Conservation (phyloP, 805 yeast species). For the Hanseniaspora taiwanica region DNA sequence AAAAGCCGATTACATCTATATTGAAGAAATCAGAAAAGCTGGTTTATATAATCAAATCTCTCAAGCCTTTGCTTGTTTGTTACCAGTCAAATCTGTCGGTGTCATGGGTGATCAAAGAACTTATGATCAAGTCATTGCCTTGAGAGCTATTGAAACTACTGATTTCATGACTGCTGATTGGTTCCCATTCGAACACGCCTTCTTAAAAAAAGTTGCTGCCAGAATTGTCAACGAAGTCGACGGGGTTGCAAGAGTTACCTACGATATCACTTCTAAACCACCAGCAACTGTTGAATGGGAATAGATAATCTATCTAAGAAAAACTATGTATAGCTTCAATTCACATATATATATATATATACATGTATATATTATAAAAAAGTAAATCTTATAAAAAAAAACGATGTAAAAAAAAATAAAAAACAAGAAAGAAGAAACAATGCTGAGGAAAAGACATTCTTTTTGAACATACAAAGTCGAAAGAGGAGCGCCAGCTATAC, state of each 20-base stretch:
- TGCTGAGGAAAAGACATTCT: too few relatives aligned
- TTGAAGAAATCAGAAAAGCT: slow-evolving; percentile 87
- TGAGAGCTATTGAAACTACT: slow-evolving; percentile 93
- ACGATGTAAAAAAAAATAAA: too few relatives aligned
- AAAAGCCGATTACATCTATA: slow-evolving; percentile 91
- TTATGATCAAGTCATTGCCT: slow-evolving; percentile 96
- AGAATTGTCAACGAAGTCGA: slow-evolving; percentile 97
- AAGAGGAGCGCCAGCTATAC: too few relatives aligned
- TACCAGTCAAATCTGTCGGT: slow-evolving; percentile 98
- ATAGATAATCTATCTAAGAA: slow-evolving; percentile 25
- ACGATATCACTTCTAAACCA: slow-evolving; percentile 97
- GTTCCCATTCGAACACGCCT: slow-evolving; percentile 84
- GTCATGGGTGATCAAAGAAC: slow-evolving; percentile 99
- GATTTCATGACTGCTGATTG: slow-evolving; percentile 99
- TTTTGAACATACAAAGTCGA: too few relatives aligned
- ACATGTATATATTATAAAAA: too few relatives aligned
- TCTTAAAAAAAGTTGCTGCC: slow-evolving; percentile 85
- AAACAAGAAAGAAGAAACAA: too few relatives aligned
- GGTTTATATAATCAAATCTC: slow-evolving; percentile 88
- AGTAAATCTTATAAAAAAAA: too few relatives aligned
- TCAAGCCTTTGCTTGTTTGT: slow-evolving; percentile 93
- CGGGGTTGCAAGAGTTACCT: slow-evolving; percentile 98
- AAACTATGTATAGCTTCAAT: background rate
- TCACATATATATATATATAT: background rate
- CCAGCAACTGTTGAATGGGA: slow-evolving; percentile 99